Evolutionary conservation across 2,329 filamentous ascomycete genomes (phyloP).

Genomic region (Alternaria brassicae): DNA sequence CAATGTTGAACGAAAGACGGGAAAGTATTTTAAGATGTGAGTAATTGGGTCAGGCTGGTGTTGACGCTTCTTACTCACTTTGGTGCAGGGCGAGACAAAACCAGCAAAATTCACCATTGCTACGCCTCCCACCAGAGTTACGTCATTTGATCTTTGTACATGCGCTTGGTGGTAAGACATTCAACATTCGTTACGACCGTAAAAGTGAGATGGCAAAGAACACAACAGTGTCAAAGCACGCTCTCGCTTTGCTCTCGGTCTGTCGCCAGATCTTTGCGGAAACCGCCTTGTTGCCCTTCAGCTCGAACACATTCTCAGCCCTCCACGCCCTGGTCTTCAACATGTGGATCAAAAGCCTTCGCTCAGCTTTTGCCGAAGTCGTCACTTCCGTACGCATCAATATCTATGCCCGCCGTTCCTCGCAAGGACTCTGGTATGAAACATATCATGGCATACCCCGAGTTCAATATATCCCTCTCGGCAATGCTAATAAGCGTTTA

Average conservation of each 20-base stretch:
- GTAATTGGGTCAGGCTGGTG: neutral
- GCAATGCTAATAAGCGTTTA: neutral
- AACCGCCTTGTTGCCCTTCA: neutral
- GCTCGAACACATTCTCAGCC: neutral
- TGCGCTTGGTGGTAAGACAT: slow-evolving; percentile 47
- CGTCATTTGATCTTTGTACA: slow-evolving; percentile 25
- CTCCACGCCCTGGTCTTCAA: neutral
- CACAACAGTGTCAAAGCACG: neutral
- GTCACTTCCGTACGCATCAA: neutral
- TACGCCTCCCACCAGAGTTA: slow-evolving; percentile 13
- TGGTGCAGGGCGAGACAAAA: neutral
- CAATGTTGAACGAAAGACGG: slow-evolving; percentile 9
- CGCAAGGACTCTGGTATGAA: neutral
- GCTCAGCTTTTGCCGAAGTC: neutral
- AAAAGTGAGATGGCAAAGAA: neutral
- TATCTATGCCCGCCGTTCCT: neutral
- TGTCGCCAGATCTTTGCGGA: slow-evolving; percentile 21
- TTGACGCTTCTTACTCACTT: neutral
- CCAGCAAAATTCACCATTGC: slow-evolving; percentile 8
- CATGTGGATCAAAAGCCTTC: neutral
- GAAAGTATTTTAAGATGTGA: slow-evolving; percentile 14
- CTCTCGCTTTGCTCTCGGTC: neutral
- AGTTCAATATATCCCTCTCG: neutral
- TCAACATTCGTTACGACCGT: neutral
- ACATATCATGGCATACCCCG: too few species aligned